Evolutionary conservation across 169 alveolate genomes (phyloP), one percentile per base, ranked within the genome.

Genomic region (Eimeria falciformis): DNA sequence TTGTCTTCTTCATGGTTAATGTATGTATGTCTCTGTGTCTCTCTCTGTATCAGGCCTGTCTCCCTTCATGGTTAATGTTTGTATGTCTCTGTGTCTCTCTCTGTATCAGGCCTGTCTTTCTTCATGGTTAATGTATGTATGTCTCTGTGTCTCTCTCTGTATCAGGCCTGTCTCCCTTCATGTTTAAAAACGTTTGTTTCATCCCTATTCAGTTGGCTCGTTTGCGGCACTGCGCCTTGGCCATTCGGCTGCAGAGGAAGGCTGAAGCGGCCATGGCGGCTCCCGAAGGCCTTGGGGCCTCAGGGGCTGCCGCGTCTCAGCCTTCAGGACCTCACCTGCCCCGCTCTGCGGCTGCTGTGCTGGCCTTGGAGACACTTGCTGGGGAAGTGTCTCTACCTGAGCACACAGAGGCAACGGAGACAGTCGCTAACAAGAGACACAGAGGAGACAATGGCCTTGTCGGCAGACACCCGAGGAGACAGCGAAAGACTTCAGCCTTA

Each of bases 111-210:
- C n/a, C n/a, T n/a, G n/a, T n/a, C n/a, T n/a, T n/a, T n/a, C n/a
- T n/a, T n/a, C 14, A 62, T 5, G 9, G 73, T 62, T 9, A 9
- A 14, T 14, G n/a, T 29, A 2, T 40, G 27, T 71, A 4, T 40
- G 47, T 68, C 81, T 68, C 47, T 62, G 29, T 29, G 43, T 40
- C 11, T 7, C 9, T 9, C n/a, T 21, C n/a, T 5, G 23, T 92
- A 45, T 90, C 96, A 45, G 96, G 96, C n/a, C 93, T 94, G 73
- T 92, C 94, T 14, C 96, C 96, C 14, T 89, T 89, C 55, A 78
- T 94, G 25, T 83, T 94, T 83, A 94, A 94, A 86, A 94, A 94
- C 85, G 75, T 94, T 25, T 83, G 94, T 45, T 94, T 94, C 77
- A 92, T 94, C n/a, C 95, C 96, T 1, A 37, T 94, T 7, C 96